Evolutionary conservation across 2,329 filamentous ascomycete species (phyloP), one percentile per base, ranked within the genome.

Genomic region (Mycocentrospora acerina): DNA sequence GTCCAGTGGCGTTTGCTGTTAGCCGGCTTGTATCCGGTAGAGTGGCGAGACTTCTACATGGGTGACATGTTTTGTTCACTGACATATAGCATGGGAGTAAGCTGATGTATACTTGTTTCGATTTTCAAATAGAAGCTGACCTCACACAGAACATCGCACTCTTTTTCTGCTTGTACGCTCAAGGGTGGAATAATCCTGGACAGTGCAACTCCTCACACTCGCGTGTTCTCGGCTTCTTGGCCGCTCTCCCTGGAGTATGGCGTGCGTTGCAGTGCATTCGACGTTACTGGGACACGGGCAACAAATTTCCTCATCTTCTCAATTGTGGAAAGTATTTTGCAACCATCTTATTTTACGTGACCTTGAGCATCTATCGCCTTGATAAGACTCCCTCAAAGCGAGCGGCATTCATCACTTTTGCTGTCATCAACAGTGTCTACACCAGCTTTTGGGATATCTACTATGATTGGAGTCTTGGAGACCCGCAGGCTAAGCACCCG

Each of bases 11-110:
- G 93, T 44, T 75, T 97, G 13, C 71, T 94, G 36, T 78, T 91
- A 32, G 88, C 91, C 11, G 90, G 90, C 4, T 65, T 95, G 14
- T 96, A 94, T 59, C 89, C 89, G 2, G 93, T 98, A 33, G 91
- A 97, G 64, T 98, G 97, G 65, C 82, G 90, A 41, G 93, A 98
- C 68, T 97, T 98, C 71, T 97, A 96, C 68, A 78, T 97, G 0
- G 93, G 93, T 35, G 93, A 98, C 64, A 96, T 97, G 76, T 95
- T 95, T 67, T 97, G 91, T 68, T 97, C 93, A 3, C 75, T 95
- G 39, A 95, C 90, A 5, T 98, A 98, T 67, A 80, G 85, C 12
- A 88, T 88, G 68, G 85, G 88, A 44, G 88, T 91, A 76, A 72
- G 86, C 80, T 19, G n/a, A 7, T 26, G 9, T 26, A 31, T 9